A percentile compares a stretch with the other conserved stretches of the same genome.
Evolutionary conservation across 139 green algal species (phyloP).

Genomic region (Chlorella sp.): DNA sequence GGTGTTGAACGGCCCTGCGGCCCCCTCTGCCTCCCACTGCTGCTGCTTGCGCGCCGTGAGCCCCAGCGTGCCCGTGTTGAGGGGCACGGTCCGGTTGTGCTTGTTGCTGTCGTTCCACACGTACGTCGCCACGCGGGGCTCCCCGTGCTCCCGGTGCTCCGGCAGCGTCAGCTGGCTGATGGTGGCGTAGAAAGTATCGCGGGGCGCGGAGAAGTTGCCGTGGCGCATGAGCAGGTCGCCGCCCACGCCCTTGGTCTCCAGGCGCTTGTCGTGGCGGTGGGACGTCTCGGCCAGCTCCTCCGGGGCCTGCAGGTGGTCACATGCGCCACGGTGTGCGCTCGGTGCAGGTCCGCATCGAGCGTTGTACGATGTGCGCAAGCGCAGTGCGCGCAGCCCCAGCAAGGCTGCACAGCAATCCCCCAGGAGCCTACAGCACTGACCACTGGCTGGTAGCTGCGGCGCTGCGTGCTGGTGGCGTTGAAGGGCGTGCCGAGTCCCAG

Average conservation of each 20-base stretch:
- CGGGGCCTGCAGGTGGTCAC: too few relatives aligned
- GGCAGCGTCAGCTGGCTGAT: background rate
- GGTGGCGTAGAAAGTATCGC: background rate
- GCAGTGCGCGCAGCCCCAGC: too few relatives aligned
- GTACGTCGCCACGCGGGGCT: background rate
- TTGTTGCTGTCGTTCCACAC: background rate
- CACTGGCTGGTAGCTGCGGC: background rate
- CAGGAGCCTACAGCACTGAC: too few relatives aligned
- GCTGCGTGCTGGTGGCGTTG: background rate
- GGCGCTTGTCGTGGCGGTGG: slow-evolving; percentile 11
- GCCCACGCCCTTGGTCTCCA: background rate
- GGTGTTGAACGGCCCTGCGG: background rate
- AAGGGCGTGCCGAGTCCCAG: background rate
- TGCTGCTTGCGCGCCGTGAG: background rate
- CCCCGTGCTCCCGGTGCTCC: background rate
- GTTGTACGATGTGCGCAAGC: too few relatives aligned
- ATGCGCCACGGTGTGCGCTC: too few relatives aligned
- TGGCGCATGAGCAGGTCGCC: slow-evolving; percentile 4
- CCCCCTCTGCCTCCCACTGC: background rate
- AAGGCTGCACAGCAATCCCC: too few relatives aligned
- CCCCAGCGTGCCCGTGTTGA: background rate
- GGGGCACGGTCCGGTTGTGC: background rate
- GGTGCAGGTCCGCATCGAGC: too few relatives aligned
- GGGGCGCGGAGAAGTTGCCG: background rate
- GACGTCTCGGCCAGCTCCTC: background rate